A percentile compares a stretch with the other conserved stretches of the same genome.
These are phyloP conservation scores for Ramaria rubella DNA, from an alignment of 768 basidiomycete genomes.

Conservation along the genomic window DNA sequence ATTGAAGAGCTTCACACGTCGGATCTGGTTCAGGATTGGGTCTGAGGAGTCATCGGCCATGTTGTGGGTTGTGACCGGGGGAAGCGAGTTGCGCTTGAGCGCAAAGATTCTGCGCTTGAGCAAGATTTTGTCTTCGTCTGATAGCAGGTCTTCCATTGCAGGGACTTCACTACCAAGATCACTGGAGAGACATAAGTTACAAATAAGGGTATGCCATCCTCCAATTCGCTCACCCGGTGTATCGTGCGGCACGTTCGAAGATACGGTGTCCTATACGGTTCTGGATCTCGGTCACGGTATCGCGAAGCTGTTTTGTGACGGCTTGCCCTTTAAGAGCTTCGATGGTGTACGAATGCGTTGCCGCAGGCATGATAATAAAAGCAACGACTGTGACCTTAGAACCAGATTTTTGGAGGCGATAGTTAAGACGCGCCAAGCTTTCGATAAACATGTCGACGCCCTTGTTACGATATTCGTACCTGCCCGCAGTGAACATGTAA, in stretches of 20 bases:
- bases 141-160: conserved; percentile 69
- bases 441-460: conserved; percentile 99
- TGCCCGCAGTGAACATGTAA: conserved; percentile 97
- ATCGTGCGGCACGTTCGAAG: conserved; percentile 91
- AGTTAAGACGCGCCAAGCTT: conserved; percentile 79
- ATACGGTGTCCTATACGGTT: conserved; percentile 85
- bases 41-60: conserved; percentile 92
- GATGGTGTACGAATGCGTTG: conserved; percentile 93
- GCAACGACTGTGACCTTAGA: conserved; percentile 87
- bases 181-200: conserved; percentile 27
- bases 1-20: conserved; percentile 93
- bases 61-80: conserved; percentile 96
- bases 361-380: conserved; percentile 98
- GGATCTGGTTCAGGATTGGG: conserved; percentile 91
- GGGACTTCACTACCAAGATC: conserved; percentile 70
- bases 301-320: conserved; percentile 92
- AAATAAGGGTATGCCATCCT: neutral
- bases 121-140: conserved; percentile 87
- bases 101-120: conserved; percentile 97
- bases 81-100: conserved; percentile 89
- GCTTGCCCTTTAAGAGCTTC: conserved; percentile 97
- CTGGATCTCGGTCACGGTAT: conserved; percentile 94
- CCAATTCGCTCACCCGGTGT: conserved; percentile 63
- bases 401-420: conserved; percentile 51
- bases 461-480: conserved; percentile 99